Evolutionary conservation across 768 basidiomycete species (phyloP), one percentile per base, ranked within the genome.

Genomic region (Sarcomyxa edulis): DNA sequence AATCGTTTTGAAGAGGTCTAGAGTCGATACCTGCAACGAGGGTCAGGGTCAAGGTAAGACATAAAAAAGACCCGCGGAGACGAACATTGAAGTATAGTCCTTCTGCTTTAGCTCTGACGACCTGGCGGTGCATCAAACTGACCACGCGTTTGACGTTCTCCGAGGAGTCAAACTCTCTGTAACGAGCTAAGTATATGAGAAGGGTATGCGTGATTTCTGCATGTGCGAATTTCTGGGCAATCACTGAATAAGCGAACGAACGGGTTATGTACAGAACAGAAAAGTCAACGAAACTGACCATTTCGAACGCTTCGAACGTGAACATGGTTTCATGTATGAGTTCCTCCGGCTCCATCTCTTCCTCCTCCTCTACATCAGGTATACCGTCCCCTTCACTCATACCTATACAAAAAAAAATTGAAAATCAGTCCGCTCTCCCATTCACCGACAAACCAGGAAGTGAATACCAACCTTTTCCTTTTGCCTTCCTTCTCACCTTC

Each of bases 101-200:
- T 56, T 98, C 96, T 1, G 92, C 90, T 57, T 96, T 93, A 11
- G 84, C 83, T 50, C 76, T 82, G 44, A 99, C 78, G 31, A 84
- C 93, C 47, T 95, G 90, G 10, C 96, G 78, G 56, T 98, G 90
- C 49, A 99, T 72, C 48, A 99, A 64, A 48, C 75, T 77, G 23
- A 98, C 92, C 26, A 91, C 84, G 32, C 93, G 77, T 57, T 87
- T 89, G 81, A 98, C 85, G 54, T 84, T 74, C 50, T 97, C 90
- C 0, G 84, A 62, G 4, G 75, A 71, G 2, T 69, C 62, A 58
- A 94, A 92, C 37, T 93, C 87, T 53, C 76, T 81, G 68, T 89
- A 95, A 12, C 89, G 76, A 32, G 78, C 69, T 23, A 98, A 72
- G 58, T 95, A 95, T 30, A 74, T 65, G 45, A 98, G 60, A 32